Evolutionary conservation across 768 basidiomycete species (phyloP), one percentile per base, ranked within the genome.

Genomic region (Mrakia hoshinonis): DNA sequence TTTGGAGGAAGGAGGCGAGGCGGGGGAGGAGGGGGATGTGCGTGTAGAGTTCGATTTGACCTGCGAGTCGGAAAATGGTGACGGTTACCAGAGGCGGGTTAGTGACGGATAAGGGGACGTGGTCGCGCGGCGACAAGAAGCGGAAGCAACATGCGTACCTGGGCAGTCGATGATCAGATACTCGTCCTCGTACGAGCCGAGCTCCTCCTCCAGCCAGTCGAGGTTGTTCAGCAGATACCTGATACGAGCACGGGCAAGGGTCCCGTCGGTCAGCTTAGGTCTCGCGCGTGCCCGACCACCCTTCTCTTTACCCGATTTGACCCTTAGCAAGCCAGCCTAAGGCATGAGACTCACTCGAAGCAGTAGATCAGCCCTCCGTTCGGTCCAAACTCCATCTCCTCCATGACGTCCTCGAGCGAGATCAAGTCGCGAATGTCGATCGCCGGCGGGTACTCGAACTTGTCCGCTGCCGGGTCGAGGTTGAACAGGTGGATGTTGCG

Each of bases 21-120:
- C 88, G 86, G 0, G 96, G 94, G 48, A 99, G 86, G 80, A 99
- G 92, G 0, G 95, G 93, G 76, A 98, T 92, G 80, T 99, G 96
- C 2, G 96, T 98, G 79, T 98, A 98, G 22, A 99, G 84, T 80
- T 99, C 96, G 76, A 99, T 99, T 81, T 99, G 96, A 46, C 94
- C 93, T 92, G 68, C 5, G 46, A 51, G 65, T 22, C 52, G 48
- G 63, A 22, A 39, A 43, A 52, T 18, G 61, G 7, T 67, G 63
- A 48, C 47, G 39, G n/a, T 47, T n/a, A 24, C 15, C n/a, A 43
- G 43, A 75, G 92, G 92, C 76, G 92, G 94, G 81, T 94, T 92
- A 73, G 93, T 85, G 72, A 94, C 86, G 43, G 36, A 15, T 60
- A 9, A 15, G 58, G 43, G 26, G 20, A 49, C 79, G 78, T 79